Conservation (phyloP, 164 flowering plant genomes). For the Chloranthus sessilifolius region DNA sequence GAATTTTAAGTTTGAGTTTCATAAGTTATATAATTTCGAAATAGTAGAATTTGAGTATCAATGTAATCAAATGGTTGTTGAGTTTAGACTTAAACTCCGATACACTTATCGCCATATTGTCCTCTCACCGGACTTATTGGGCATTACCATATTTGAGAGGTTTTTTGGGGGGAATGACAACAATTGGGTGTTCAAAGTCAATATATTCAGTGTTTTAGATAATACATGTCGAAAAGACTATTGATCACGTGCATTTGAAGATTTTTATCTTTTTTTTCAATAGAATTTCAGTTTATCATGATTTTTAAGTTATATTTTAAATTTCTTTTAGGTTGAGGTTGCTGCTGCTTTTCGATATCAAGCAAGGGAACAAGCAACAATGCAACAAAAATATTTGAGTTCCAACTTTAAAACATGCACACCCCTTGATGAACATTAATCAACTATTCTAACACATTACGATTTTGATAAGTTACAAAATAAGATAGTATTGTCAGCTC, state of each 20-base stretch:
- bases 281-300: background rate
- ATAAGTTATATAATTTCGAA: background rate
- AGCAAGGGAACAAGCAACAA: background rate
- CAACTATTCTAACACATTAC: background rate
- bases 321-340: background rate
- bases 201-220: background rate
- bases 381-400: background rate
- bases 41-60: background rate
- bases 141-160: background rate
- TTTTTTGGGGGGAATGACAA: background rate
- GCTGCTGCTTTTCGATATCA: background rate
- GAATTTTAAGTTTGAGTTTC: background rate
- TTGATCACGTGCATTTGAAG: background rate
- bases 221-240: background rate
- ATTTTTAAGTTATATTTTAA: background rate
- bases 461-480: background rate
- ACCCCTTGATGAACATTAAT: background rate
- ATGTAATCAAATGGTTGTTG: background rate
- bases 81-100: background rate
- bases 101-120: background rate
- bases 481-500: background rate
- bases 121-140: background rate
- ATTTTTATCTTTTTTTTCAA: background rate
- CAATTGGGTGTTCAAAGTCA: background rate
- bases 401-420: background rate